Base-by-base conservation (phyloP, 2,329 filamentous ascomycete species). In the Hypoxylon sp. region DNA sequence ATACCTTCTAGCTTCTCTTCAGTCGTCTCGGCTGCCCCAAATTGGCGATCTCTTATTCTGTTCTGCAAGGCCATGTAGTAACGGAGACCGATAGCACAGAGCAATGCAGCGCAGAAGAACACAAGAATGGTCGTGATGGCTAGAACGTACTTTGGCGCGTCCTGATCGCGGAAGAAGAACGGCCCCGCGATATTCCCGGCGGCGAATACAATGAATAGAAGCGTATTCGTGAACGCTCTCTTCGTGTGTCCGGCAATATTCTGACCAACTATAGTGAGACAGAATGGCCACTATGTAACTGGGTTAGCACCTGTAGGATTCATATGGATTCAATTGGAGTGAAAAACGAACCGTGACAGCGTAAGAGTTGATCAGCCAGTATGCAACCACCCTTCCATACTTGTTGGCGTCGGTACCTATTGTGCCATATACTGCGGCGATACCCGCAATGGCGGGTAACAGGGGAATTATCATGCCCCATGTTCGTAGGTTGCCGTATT, bases 401-500 rank as follows among this genome's bases (percentile, higher is more conserved):
- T 72, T 72, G 51, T 73, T 75, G 11, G 73, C 73, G 15, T 53
- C 71, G 13, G 74, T 73, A 50, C 73, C 56, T 61, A 74, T 72
- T 1, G 74, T 75, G 10, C 53, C 72, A 31, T 75, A 75, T 8
- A 75, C 68, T n/a, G 71, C 67, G 8, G 73, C 65, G 37, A 75
- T 73, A 5, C 72, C 73, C 5, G 73, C 74, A 48, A 76, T 76
- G 13, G 74, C 74, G 5, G 72, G 72, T 5, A 76, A 51, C 21
- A 75, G 64, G 0, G 74, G 74, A n/a, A 75, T 35, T 19, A 74
- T 71, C 74, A 76, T 76, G 27, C 74, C 74, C 59, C 65, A 69
- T 2, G 73, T 76, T 24, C 74, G 70, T 35, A 75, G 62, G 27
- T 74, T 73, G 39, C 69, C 71, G 50, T 74, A 67, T 61, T 72